Evolutionary conservation across 495 filamentous ascomycete genomes (phyloP), one percentile per base, ranked within the genome.

Genomic region (Chaetomidium leptoderma): DNA sequence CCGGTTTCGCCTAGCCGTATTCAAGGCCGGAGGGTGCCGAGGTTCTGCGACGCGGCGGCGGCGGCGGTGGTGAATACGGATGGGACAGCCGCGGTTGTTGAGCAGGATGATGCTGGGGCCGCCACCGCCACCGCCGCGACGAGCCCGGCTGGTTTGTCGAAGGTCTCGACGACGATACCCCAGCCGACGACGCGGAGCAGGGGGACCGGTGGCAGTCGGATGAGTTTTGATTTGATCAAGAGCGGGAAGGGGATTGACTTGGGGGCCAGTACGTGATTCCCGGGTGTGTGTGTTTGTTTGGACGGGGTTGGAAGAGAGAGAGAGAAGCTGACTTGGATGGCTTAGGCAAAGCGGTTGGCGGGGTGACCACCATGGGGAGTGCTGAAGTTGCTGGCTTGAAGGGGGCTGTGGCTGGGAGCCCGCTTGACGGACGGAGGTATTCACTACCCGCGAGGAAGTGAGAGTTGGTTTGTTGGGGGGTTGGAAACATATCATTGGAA

Each of bases 231-330:
- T 19, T 67, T 63, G 46, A 65, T 65, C 60, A 70, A 61, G 37
- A 51, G 55, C 13, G 65, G 68, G 6, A 62, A 62, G 11, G 65
- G 66, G n/a, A 76, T 76, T 45, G 69, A 60, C 47, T 61, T 75
- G 51, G 72, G 72, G 30, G 59, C 66, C 14, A 59, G 60, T 66
- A 58, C 42, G 60, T 63, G 44, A 30, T 42, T 42, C 5, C 37
- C 2, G 37, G 8, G 10, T 39, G 16, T 39, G 16, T 24, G 3
- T 44, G 40, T 14, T 19, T 19, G n/a, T 1, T 23, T 44, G 40
- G 13, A 16, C 6, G 36, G 36, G 11, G 14, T 16, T 16, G 7
- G 9, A 17, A 16, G 6, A n/a, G 13, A n/a, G 35, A 10, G 6
- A n/a, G 36, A 16, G 36, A 16, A 3, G 16, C 16, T n/a, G 16